phyloP scores from a whole-genome alignment of 345 rosid species.

The Physaria fendleri region DNA sequence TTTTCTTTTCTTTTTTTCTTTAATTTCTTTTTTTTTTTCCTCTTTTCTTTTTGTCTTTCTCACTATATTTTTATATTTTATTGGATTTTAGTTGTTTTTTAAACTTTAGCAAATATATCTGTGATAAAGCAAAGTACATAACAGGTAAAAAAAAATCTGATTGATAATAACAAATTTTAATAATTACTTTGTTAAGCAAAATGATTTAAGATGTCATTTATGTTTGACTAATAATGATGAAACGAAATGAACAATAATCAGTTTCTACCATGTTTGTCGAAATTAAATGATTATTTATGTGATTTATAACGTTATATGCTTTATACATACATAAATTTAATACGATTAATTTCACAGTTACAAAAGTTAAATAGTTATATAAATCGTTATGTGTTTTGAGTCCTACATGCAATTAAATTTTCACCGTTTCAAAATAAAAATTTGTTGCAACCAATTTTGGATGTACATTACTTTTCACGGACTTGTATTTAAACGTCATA shows the following conservation, averaged over 20 bases:
- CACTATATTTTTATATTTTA: neutral
- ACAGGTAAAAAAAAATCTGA: slow-evolving; percentile 1
- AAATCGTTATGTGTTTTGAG: neutral
- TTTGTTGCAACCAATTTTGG: neutral
- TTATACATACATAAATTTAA: neutral
- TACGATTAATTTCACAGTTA: neutral
- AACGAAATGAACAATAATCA: neutral
- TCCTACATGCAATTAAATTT: neutral
- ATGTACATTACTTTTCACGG: neutral
- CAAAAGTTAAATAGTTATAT: neutral
- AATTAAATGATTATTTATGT: neutral
- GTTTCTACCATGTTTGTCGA: neutral
- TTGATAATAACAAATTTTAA: neutral
- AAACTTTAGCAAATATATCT: neutral
- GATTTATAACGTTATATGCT: neutral
- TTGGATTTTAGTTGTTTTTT: neutral
- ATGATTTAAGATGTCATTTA: slow-evolving; percentile 3
- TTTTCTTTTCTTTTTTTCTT: slow-evolving; percentile 4
- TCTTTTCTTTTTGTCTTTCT: slow-evolving; percentile 32
- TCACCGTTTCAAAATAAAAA: neutral
- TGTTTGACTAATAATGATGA: neutral
- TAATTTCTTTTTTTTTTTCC: slow-evolving; percentile 12
- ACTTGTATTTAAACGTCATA: neutral
- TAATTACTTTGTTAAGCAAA: neutral
- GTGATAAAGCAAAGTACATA: neutral